Percentiles rank a stretch among this genome's conserved stretches.
phyloP scores from a whole-genome alignment of 345 rosid species.

The Hibiscus tridactylites region DNA sequence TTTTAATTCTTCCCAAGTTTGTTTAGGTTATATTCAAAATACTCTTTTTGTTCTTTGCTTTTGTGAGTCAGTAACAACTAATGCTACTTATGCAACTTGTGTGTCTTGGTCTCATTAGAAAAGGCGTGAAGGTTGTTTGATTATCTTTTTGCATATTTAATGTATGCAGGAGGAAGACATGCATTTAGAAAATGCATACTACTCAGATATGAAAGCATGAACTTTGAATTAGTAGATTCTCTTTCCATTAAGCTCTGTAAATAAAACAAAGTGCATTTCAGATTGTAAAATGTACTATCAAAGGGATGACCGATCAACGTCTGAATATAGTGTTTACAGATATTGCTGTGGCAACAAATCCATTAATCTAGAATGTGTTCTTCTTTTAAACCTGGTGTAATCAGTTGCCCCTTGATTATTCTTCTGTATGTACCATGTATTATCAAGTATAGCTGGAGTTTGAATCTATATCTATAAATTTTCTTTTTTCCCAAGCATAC shows the following conservation, averaged over 20 bases:
- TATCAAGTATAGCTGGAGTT: not conserved
- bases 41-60: not conserved
- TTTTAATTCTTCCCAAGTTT: not conserved
- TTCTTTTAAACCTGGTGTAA: not conserved
- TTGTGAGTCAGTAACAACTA: not conserved
- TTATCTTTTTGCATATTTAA: not conserved
- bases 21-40: not conserved
- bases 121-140: not conserved
- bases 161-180: constrained; percentile 67
- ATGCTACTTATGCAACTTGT: not conserved
- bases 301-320: not conserved
- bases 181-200: constrained; percentile 71
- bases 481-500: not conserved
- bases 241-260: constrained; percentile 13
- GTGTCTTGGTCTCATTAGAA: not conserved
- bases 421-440: not conserved
- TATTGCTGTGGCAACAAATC: not conserved
- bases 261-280: constrained; percentile 5
- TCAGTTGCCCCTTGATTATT: not conserved
- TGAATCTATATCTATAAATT: not conserved
- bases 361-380: too few species aligned
- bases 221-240: not conserved
- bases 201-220: constrained; percentile 72
- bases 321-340: not conserved
- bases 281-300: not conserved